Base-by-base conservation (phyloP, 1,284 basidiomycete genomes). In the Cutaneotrichosporon sp. region DNA sequence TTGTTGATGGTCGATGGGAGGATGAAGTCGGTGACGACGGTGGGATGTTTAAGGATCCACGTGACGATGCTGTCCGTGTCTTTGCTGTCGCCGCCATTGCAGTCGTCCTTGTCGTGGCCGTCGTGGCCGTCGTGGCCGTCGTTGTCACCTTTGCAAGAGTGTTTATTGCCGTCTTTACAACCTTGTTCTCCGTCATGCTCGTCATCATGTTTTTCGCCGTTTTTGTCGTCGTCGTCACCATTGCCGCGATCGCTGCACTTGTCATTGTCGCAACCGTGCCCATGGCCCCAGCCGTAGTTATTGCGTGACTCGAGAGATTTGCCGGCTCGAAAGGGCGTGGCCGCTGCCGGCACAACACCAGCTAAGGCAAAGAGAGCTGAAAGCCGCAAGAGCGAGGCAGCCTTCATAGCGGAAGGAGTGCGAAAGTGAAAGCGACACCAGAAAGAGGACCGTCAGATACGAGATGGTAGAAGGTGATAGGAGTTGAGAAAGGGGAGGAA, bases 1-100 rank as follows among this genome's bases (percentile, higher is more conserved):
- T 34, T 18, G 45, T 49, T 49, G 17, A 47, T 23, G n/a, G 18
- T 18, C 23, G 38, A 26, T 4, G 55, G 51, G 15, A 53, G 45
- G 1, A 2, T 26, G 7, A 45, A n/a, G 23, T 26, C 13, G 20
- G 44, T 45, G 30, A 17, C 13, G 14, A 56, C 51, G 12, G 18
- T 23, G 48, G 51, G 44, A 44, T 46, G 33, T 12, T 46, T 20
- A 22, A 53, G 8, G 48, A 56, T 47, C 35, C 44, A 42, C 3
- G 33, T 14, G 15, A 36, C 33, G 7, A 20, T 45, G 36, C 38
- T 36, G 8, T 47, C 46, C 5, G 15, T 8, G 9, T 20, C n/a
- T 22, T 23, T 26, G 35, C 33, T 17, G 39, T n/a, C 39, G n/a
- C 21, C 13, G 21, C 30, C 20, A 13, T 20, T 40, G 26, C 43